phyloP scores from a whole-genome alignment of 2,329 filamentous ascomycete species.

The Trichoderma cornu-damae region DNA sequence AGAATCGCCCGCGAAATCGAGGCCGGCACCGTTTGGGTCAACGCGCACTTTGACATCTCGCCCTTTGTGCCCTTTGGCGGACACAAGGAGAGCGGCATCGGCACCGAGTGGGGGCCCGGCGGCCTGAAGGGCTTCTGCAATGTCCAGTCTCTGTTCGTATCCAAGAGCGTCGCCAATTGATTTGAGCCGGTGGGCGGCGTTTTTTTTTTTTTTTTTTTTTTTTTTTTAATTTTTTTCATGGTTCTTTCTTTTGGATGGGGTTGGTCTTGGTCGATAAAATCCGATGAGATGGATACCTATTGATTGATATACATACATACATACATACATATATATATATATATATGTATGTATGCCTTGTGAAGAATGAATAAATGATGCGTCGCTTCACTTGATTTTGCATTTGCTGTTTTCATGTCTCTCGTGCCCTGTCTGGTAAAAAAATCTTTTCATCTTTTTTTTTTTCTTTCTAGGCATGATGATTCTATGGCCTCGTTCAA shows the following conservation, averaged over 20 bases:
- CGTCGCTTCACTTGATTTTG: neutral
- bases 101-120: constrained; percentile 26
- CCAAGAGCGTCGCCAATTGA: neutral
- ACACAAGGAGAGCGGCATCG: constrained; percentile 58
- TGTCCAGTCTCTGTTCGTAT: constrained; percentile 1
- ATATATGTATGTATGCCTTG: neutral
- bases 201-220: too few relatives aligned
- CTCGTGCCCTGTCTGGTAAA: neutral
- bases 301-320: too few relatives aligned
- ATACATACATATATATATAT: too few relatives aligned
- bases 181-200: too few relatives aligned
- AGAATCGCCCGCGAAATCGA: constrained; percentile 48
- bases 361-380: too few relatives aligned
- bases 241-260: too few relatives aligned
- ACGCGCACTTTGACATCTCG: constrained; percentile 50
- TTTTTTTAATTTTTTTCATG: too few relatives aligned
- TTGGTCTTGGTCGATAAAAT: too few relatives aligned
- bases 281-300: too few relatives aligned
- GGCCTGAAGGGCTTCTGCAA: constrained; percentile 14
- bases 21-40: constrained; percentile 46
- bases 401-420: neutral
- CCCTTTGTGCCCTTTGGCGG: constrained; percentile 59
- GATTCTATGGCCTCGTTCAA: too few relatives aligned
- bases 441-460: too few relatives aligned
- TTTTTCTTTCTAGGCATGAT: too few relatives aligned